Evolutionary conservation across 2,329 filamentous ascomycete genomes (phyloP).

Genomic region (Venturia nashicola): DNA sequence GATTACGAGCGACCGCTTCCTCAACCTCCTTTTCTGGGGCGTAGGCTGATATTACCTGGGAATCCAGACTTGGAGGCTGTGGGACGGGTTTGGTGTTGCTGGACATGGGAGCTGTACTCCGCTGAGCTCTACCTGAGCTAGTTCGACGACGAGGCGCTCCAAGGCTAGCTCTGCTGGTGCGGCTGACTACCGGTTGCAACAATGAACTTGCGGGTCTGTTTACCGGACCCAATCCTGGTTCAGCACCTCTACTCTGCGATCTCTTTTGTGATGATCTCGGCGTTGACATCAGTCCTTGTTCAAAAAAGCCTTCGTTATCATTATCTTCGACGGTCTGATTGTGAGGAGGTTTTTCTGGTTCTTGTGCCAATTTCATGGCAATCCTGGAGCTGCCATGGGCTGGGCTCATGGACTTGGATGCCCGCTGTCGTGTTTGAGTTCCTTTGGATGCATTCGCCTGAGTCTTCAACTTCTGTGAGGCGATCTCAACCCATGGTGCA

Average conservation of each 20-base stretch:
- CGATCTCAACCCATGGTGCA: background rate
- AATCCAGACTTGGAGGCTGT: background rate
- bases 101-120: background rate
- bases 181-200: background rate
- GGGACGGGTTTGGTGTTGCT: constrained; percentile 1
- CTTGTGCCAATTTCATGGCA: background rate
- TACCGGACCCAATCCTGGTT: background rate
- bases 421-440: background rate
- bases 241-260: background rate
- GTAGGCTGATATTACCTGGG: background rate
- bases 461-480: background rate
- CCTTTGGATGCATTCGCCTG: background rate
- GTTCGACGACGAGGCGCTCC: background rate
- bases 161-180: background rate
- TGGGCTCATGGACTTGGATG: background rate
- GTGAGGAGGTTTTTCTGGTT: background rate
- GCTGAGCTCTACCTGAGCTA: background rate
- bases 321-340: background rate
- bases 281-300: background rate
- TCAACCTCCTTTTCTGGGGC: background rate
- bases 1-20: background rate
- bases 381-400: background rate
- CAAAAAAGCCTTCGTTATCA: background rate
- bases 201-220: background rate
- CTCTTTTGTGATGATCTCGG: background rate